Evolutionary conservation across 2,329 filamentous ascomycete species (phyloP).

Genomic region (Cladosporium sp.): DNA sequence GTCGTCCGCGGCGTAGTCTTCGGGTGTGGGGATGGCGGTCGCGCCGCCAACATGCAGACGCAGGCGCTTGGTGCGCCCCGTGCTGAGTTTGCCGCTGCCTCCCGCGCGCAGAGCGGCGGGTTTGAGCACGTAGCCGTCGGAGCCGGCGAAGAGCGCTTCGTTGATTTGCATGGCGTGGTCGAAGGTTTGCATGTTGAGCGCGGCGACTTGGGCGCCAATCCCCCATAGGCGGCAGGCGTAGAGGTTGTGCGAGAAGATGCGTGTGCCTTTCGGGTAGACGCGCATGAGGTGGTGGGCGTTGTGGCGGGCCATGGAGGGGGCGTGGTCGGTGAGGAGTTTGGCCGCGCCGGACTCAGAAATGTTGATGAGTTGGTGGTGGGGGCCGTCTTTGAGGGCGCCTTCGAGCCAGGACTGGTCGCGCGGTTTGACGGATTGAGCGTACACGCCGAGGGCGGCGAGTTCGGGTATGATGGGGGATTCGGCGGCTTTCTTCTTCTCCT

Average conservation of each 20-base stretch:
- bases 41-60: constrained; percentile 60
- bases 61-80: constrained; percentile 48
- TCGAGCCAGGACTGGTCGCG: constrained; percentile 63
- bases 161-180: constrained; percentile 97
- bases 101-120: constrained; percentile 67
- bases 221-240: constrained; percentile 84
- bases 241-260: constrained; percentile 79
- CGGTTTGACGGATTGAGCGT: constrained; percentile 67
- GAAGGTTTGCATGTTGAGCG: constrained; percentile 87
- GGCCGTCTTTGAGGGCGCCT: constrained; percentile 43
- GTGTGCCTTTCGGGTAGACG: constrained; percentile 77
- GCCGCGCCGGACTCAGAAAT: constrained; percentile 60
- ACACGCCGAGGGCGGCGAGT: constrained; percentile 62
- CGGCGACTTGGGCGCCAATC: constrained; percentile 83
- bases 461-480: constrained; percentile 57
- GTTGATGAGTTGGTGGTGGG: constrained; percentile 65
- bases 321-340: constrained; percentile 46
- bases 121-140: constrained; percentile 81
- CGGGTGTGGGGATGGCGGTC: constrained; percentile 55
- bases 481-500: constrained; percentile 48
- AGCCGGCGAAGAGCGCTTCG: constrained; percentile 81
- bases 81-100: constrained; percentile 49
- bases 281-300: constrained; percentile 81
- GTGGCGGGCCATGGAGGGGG: constrained; percentile 66
- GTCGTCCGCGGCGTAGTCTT: constrained; percentile 47